phyloP scores from a whole-genome alignment of 208 protist genomes.

The Trypanosoma avium region DNA sequence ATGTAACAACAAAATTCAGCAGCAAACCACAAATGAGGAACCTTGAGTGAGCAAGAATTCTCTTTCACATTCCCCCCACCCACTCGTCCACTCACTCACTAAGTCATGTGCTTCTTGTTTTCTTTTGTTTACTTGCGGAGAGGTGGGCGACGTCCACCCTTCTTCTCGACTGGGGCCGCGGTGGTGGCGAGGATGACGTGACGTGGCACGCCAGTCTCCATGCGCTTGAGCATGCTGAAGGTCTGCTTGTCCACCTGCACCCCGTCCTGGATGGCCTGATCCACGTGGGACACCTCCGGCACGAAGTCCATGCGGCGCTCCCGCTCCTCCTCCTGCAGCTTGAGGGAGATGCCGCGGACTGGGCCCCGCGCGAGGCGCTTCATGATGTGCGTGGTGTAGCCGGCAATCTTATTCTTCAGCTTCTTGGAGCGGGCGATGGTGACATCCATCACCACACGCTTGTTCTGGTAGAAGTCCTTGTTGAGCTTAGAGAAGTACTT shows the following conservation, averaged over 20 bases:
- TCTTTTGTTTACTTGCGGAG: slow-evolving; percentile 44
- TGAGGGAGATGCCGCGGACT: slow-evolving; percentile 99
- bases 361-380: slow-evolving; percentile 97
- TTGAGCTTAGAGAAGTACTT: slow-evolving; percentile 99
- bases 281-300: slow-evolving; percentile 91
- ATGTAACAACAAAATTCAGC: neutral
- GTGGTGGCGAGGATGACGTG: slow-evolving; percentile 43
- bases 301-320: slow-evolving; percentile 99
- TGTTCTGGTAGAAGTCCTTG: slow-evolving; percentile 99
- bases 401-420: slow-evolving; percentile 99
- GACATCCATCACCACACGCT: slow-evolving; percentile 96
- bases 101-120: too few species aligned
- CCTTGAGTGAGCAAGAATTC: too few species aligned
- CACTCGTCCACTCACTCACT: too few species aligned
- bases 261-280: slow-evolving; percentile 85
- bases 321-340: slow-evolving; percentile 99
- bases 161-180: slow-evolving; percentile 29
- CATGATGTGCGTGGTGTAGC: slow-evolving; percentile 99
- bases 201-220: slow-evolving; percentile 84
- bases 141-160: slow-evolving; percentile 30
- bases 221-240: slow-evolving; percentile 78
- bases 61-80: too few species aligned
- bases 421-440: slow-evolving; percentile 99
- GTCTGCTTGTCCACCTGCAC: slow-evolving; percentile 90
- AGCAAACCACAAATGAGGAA: too few species aligned